phyloP scores from a whole-genome alignment of 495 filamentous ascomycete genomes.

The Clohesyomyces aquaticus region DNA sequence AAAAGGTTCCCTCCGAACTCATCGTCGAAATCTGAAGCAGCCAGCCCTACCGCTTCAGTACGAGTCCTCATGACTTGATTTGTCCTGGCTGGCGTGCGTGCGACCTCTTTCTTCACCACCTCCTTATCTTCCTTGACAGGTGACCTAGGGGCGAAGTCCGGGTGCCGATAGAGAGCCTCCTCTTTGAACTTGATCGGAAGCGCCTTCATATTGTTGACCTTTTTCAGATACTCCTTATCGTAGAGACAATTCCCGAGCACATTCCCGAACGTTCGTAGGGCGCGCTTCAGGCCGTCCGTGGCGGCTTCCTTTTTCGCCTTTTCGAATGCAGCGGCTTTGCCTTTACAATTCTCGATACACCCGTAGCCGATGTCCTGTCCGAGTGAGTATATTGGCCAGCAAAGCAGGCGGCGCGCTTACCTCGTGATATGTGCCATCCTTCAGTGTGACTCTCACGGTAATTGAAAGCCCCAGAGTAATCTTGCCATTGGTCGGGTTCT shows the following conservation, averaged over 20 bases:
- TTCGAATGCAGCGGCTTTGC: slow-evolving; percentile 91
- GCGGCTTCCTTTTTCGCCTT: slow-evolving; percentile 98
- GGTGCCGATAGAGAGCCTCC: slow-evolving; percentile 77
- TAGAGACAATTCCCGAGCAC: slow-evolving; percentile 96
- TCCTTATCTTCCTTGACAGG: slow-evolving; percentile 60
- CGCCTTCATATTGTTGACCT: slow-evolving; percentile 80
- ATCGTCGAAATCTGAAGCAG: slow-evolving; percentile 54
- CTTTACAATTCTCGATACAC: slow-evolving; percentile 91
- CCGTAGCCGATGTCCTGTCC: slow-evolving; percentile 88
- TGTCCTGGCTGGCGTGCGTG: slow-evolving; percentile 7
- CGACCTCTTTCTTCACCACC: slow-evolving; percentile 41
- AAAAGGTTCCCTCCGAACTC: slow-evolving; percentile 68
- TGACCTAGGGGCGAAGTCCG: slow-evolving; percentile 66
- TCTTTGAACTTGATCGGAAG: slow-evolving; percentile 70
- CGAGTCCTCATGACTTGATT: slow-evolving; percentile 22
- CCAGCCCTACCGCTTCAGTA: slow-evolving; percentile 34
- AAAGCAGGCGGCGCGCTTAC: slow-evolving; percentile 41
- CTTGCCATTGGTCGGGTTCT: slow-evolving; percentile 63
- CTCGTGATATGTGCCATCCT: slow-evolving; percentile 93
- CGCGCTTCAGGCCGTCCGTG: slow-evolving; percentile 88
- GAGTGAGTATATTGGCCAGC: slow-evolving; percentile 1
- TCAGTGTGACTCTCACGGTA: slow-evolving; percentile 83
- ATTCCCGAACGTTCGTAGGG: slow-evolving; percentile 91
- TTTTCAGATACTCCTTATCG: slow-evolving; percentile 87
- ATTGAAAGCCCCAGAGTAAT: slow-evolving; percentile 83